A percentile compares a stretch with the other conserved stretches of the same genome.
These are phyloP conservation scores for Atkinsonella texensis DNA, from an alignment of 2,329 filamentous ascomycete species.

Conservation along the genomic window DNA sequence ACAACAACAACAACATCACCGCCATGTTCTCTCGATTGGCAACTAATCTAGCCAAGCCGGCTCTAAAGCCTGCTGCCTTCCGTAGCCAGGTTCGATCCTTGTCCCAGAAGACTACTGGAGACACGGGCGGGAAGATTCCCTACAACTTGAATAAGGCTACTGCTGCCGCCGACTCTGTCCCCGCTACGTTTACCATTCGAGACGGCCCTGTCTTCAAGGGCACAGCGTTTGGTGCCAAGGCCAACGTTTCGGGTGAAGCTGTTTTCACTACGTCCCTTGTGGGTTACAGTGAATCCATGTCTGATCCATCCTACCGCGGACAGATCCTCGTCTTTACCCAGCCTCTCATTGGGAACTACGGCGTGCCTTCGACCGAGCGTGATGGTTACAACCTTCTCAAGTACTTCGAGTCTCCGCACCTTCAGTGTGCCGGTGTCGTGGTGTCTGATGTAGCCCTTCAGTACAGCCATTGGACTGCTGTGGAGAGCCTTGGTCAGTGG, in stretches of 20 bases:
- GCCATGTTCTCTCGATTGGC: slow-evolving; percentile 51
- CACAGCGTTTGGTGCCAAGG: slow-evolving; percentile 90
- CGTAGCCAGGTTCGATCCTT: slow-evolving; percentile 26
- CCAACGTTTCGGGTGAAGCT: slow-evolving; percentile 94
- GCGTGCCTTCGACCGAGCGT: slow-evolving; percentile 74
- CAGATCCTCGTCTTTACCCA: slow-evolving; percentile 99
- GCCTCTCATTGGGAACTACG: slow-evolving; percentile 96
- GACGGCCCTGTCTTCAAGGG: slow-evolving; percentile 94
- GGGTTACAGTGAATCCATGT: slow-evolving; percentile 92
- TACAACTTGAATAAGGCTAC: slow-evolving; percentile 44
- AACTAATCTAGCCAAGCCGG: slow-evolving; percentile 39
- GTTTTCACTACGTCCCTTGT: slow-evolving; percentile 98
- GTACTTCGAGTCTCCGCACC: slow-evolving; percentile 97
- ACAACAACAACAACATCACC: slow-evolving; percentile 12
- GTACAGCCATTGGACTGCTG: slow-evolving; percentile 98
- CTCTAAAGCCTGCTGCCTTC: slow-evolving; percentile 31
- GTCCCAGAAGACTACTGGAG: slow-evolving; percentile 39
- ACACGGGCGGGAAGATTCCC: slow-evolving; percentile 58
- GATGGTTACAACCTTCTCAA: slow-evolving; percentile 86
- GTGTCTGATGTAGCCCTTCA: slow-evolving; percentile 87
- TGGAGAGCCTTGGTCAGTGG: slow-evolving; percentile 87
- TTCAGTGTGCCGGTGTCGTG: slow-evolving; percentile 91
- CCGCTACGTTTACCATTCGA: slow-evolving; percentile 87
- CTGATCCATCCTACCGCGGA: slow-evolving; percentile 76
- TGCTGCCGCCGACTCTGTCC: slow-evolving; percentile 43